These are phyloP conservation scores for Trametes cubensis DNA, from an alignment of 768 basidiomycete genomes.

Conservation along the genomic window DNA sequence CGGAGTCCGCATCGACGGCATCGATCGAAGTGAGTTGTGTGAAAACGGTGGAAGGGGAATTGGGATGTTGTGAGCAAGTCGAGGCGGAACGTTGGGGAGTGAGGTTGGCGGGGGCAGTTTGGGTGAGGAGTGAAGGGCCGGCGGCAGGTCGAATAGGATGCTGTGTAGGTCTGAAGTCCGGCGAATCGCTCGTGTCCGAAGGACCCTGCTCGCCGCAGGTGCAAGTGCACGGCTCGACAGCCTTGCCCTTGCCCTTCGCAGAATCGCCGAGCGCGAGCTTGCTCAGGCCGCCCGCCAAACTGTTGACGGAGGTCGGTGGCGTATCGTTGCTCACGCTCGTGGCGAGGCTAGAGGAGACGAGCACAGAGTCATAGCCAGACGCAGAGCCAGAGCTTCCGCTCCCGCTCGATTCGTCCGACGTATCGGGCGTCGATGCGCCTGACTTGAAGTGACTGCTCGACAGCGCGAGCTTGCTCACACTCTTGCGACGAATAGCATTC, in stretches of 20 bases:
- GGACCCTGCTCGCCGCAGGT: slow-evolving; percentile 16
- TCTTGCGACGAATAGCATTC: slow-evolving; percentile 11
- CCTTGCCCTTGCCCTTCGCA: slow-evolving; percentile 13
- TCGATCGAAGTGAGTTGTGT: not conserved
- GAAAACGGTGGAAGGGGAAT: not conserved
- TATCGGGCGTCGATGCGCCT: slow-evolving; percentile 24
- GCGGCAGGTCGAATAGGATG: slow-evolving; percentile 21
- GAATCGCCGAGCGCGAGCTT: slow-evolving; percentile 25
- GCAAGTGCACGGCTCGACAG: slow-evolving; percentile 15
- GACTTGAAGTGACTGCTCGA: slow-evolving; percentile 14
- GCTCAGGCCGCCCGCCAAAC: slow-evolving; percentile 29
- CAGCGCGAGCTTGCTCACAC: slow-evolving; percentile 21
- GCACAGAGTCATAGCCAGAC: slow-evolving; percentile 13
- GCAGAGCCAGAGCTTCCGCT: slow-evolving; percentile 26
- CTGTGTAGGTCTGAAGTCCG: slow-evolving; percentile 12
- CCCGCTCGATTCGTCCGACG: slow-evolving; percentile 30
- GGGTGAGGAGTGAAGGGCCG: slow-evolving; percentile 40
- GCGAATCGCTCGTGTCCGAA: slow-evolving; percentile 4
- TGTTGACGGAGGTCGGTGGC: slow-evolving; percentile 36
- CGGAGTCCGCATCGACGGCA: not conserved
- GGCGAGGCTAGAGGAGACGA: slow-evolving; percentile 26
- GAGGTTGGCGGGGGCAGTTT: slow-evolving; percentile 39
- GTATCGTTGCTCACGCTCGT: slow-evolving; percentile 27
- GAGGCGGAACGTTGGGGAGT: slow-evolving; percentile 24
- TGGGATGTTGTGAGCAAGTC: slow-evolving; percentile 16